Evolutionary conservation across 1,139 yeast species (phyloP), one percentile per base, ranked within the genome.

Genomic region (Pneumocystis murina): DNA sequence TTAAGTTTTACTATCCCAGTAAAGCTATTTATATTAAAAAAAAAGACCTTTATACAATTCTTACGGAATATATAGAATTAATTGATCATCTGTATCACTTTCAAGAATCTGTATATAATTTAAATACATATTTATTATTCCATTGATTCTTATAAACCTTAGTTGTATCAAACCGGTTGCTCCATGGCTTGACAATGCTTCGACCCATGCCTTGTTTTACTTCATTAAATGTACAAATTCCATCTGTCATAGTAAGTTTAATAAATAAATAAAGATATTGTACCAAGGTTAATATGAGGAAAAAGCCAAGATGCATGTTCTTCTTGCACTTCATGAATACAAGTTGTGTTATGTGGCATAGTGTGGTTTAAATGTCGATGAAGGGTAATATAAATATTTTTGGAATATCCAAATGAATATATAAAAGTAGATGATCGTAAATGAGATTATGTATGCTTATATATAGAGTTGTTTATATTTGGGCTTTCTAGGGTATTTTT

Each of bases 71-170:
- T 82, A 81, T 39, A 91, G 71, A 60, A 91, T 80, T 70, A 91
- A 68, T 72, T 91, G 96, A 65, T 85, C 82, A 71, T 92, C 97
- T 3, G 87, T 84, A 72, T 91, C 97, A 0, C 91, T 84, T 70
- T 80, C 81, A 48, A 90, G 75, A 54, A 78, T 78, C 10, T 83
- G 83, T 33, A 73, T 73, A 59, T 5, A 20, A 33, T 54, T 36
- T 43, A 33, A 2, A 28, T 24, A 30, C 6, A 14, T 43, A 20
- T 10, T n/a, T 30, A 8, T 20, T 40, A 30, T 14, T 3, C 6
- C 35, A 30, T 33, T 33, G 7, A 33, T 33, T 7, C 35, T 5
- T 33, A 24, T 16, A n/a, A 36, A 64, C 64, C 58, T 64, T 64
- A 8, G 75, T 75, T 1, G 72, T 72, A 10, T 73, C 76, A 20